These are phyloP conservation scores for Lathyrus aphaca DNA, from an alignment of 306 rosid species.

Conservation along the genomic window DNA sequence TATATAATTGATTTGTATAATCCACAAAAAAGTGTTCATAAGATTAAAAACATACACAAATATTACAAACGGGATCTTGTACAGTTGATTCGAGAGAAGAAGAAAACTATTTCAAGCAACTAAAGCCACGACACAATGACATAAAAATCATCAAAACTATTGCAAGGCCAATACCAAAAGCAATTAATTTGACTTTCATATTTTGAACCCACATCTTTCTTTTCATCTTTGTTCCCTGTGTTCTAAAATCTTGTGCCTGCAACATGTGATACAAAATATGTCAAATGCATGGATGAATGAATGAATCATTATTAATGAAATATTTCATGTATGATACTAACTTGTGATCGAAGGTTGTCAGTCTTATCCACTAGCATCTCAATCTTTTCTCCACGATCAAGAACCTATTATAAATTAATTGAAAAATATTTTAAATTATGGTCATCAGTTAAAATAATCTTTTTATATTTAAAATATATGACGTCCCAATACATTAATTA, in stretches of 20 bases:
- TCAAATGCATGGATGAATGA: not conserved
- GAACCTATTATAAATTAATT: slow-evolving; percentile 62
- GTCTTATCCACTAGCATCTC: slow-evolving; percentile 93
- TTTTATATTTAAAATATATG: no score
- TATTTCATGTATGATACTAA: slow-evolving; percentile 29
- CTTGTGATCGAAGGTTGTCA: slow-evolving; percentile 97
- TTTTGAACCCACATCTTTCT: slow-evolving; percentile 94
- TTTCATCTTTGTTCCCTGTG: slow-evolving; percentile 72
- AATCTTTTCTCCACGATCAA: slow-evolving; percentile 96
- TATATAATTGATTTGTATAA: slow-evolving; percentile 38
- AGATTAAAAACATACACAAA: slow-evolving; percentile 37
- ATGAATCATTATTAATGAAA: not conserved
- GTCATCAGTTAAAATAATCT: not conserved
- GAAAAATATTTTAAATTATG: not conserved
- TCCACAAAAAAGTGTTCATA: slow-evolving; percentile 35
- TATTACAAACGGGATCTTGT: slow-evolving; percentile 24
- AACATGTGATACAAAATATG: slow-evolving; percentile 16
- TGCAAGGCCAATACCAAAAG: slow-evolving; percentile 58
- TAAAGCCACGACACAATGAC: slow-evolving; percentile 73
- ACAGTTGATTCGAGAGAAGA: not conserved
- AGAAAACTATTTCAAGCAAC: slow-evolving; percentile 46
- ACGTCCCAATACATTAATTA: no score
- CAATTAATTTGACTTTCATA: slow-evolving; percentile 90
- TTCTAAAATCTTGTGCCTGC: slow-evolving; percentile 89
- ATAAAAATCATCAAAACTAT: slow-evolving; percentile 62